Evolutionary conservation across 768 basidiomycete species (phyloP).

Genomic region (Cystobasidium onofrii): DNA sequence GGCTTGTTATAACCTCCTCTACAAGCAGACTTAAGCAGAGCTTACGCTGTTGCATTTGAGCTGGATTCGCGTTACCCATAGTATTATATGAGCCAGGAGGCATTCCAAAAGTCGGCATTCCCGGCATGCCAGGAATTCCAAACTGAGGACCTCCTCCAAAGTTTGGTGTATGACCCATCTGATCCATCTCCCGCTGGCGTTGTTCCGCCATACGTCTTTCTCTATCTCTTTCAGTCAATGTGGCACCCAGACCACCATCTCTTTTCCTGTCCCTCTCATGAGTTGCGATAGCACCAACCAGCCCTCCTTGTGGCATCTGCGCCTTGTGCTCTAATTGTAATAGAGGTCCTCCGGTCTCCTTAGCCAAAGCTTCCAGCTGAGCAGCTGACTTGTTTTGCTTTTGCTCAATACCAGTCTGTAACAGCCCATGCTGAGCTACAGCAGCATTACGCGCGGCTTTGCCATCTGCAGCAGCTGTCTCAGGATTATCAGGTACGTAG

Average conservation of each 20-base stretch:
- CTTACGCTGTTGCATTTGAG: conserved; percentile 37
- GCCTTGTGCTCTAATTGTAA: conserved; percentile 95
- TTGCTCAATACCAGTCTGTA: conserved; percentile 90
- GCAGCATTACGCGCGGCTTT: conserved; percentile 60
- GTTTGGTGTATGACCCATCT: conserved; percentile 35
- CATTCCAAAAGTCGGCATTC: conserved; percentile 18
- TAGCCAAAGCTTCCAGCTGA: conserved; percentile 82
- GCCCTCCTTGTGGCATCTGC: conserved; percentile 85
- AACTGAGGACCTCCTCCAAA: conserved; percentile 23
- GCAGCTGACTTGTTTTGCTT: conserved; percentile 93
- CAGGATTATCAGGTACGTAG: conserved; percentile 6
- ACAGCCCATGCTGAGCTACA: conserved; percentile 84
- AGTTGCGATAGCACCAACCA: conserved; percentile 89
- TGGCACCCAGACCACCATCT: conserved; percentile 88
- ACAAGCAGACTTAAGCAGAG: too few species aligned
- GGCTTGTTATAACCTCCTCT: too few species aligned
- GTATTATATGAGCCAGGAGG: conserved; percentile 38
- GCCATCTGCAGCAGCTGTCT: conserved; percentile 7
- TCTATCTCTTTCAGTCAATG: conserved; percentile 87
- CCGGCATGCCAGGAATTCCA: conserved; percentile 32
- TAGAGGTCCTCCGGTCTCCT: conserved; percentile 81
- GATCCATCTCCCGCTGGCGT: conserved; percentile 78
- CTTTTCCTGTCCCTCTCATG: conserved; percentile 90
- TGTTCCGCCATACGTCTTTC: conserved; percentile 87
- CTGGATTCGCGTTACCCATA: conserved; percentile 39